A percentile compares a stretch with the other conserved stretches of the same genome.
These are phyloP conservation scores for Leonotis leonurus DNA, from an alignment of 257 asterid genomes.

Conservation along the genomic window DNA sequence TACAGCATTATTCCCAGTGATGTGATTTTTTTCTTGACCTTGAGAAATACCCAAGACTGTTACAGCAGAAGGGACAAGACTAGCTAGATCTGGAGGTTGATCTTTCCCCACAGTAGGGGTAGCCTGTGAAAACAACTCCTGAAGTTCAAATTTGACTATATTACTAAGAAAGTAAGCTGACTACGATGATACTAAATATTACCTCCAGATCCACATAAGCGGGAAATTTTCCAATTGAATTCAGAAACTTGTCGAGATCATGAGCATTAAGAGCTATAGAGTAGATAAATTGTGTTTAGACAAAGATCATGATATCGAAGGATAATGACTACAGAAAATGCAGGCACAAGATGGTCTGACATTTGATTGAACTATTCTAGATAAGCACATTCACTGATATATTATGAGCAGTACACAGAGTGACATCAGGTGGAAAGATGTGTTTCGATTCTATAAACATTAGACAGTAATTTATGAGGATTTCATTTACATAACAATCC, in stretches of 20 bases:
- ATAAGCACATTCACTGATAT: conserved; percentile 3
- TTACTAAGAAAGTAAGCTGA: background rate
- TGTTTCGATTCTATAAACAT: background rate
- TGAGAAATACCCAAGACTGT: conserved; percentile 26
- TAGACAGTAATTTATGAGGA: background rate
- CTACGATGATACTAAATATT: conserved; percentile 18
- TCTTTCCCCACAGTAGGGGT: conserved; percentile 88
- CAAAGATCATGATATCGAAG: conserved; percentile 7
- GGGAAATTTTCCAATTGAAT: conserved; percentile 61
- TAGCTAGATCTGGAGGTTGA: conserved; percentile 92
- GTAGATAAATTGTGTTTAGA: conserved; percentile 11
- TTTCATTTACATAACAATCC: background rate
- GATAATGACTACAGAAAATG: background rate
- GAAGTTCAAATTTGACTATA: conserved; percentile 2
- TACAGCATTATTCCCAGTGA: conserved; percentile 24
- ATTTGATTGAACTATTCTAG: background rate
- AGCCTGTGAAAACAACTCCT: conserved; percentile 39
- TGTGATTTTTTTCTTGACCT: conserved; percentile 28
- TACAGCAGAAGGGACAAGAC: conserved; percentile 73
- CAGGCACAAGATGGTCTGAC: background rate
- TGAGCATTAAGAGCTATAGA: conserved; percentile 54
- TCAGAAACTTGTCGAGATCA: conserved; percentile 77
- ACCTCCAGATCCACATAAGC: conserved; percentile 93
- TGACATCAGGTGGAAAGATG: background rate
- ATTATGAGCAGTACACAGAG: background rate